A percentile compares a stretch with the other conserved stretches of the same genome.
Conservation (phyloP, 805 yeast species). For the Candida nitratophila region DNA sequence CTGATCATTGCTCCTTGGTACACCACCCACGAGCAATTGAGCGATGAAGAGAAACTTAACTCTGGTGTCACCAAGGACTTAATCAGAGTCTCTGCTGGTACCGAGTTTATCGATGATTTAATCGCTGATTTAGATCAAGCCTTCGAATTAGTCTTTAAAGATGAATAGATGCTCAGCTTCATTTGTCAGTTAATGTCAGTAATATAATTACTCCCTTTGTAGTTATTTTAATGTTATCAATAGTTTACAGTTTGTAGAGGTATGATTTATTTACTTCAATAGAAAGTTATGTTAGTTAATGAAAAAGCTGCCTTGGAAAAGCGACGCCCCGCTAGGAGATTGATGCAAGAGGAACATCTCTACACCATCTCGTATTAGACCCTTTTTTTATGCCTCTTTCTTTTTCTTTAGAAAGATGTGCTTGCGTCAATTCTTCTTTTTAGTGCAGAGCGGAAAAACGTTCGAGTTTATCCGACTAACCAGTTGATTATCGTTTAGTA, state of each 20-base stretch:
- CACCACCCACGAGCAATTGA: slow-evolving; percentile 92
- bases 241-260: background rate
- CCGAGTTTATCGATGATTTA: slow-evolving; percentile 86
- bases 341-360: no score
- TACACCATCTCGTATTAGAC: no score
- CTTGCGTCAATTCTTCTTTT: no score
- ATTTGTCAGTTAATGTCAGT: background rate
- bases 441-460: no score
- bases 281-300: no score
- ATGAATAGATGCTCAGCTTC: no score
- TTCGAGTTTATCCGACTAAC: background rate
- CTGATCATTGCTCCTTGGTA: slow-evolving; percentile 93
- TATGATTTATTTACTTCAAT: no score
- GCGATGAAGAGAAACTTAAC: slow-evolving; percentile 69
- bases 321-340: no score
- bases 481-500: no score
- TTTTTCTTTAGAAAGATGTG: no score
- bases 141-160: slow-evolving; percentile 50
- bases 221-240: background rate
- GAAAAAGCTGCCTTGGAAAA: no score
- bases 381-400: no score
- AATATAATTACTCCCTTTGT: background rate
- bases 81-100: slow-evolving; percentile 85
- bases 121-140: slow-evolving; percentile 86
- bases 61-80: slow-evolving; percentile 87